Base-by-base conservation (phyloP, 1,284 basidiomycete genomes). In the Boletus sp. region DNA sequence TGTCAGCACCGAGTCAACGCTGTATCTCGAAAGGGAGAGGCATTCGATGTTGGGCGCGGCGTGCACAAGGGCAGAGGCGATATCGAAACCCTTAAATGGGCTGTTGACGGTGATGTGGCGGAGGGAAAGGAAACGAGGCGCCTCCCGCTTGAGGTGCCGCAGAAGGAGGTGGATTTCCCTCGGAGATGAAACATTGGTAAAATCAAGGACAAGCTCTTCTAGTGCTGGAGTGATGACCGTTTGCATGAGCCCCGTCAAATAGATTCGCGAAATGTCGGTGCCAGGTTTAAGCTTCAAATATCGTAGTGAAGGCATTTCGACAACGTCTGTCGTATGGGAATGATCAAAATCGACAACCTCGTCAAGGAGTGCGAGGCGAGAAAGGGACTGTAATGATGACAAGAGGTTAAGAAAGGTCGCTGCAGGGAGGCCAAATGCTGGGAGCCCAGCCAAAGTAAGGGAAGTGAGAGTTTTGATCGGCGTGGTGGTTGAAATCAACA, bases 281-380 rank as follows among this genome's bases (percentile, higher is more conserved):
- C 63, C 64, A 29, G 61, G 61, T 39, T 52, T 63, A 14, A 62
- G 55, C 8, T 41, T 37, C 43, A 63, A 36, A 29, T 32, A 63
- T 5, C 51, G 57, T 16, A 62, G 41, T n/a, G 54, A 61, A 14
- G 48, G 51, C 17, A 62, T 33, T 46, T 63, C 47, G 17, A 61
- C 42, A 14, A 26, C 20, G 2, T 48, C 39, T 23, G 37, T 33
- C 29, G 38, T 13, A 17, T 32, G 41, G 14, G 44, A 51, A 38
- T n/a, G 57, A 43, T 57, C 55, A 46, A 66, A 62, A 49, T 67
- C 51, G 22, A 67, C 60, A n/a, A 37, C 63, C 25, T 62, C 63
- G 8, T 61, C 60, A 6, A 65, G 29, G 22, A 67, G 61, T 16
- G 37, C 26, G 37, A 62, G 61, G 35, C 43, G 50, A 42, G 52